Percentiles rank a stretch among this genome's conserved stretches.
Conservation (phyloP, 2,329 filamentous ascomycete genomes). For the Verticillium tricorpus region DNA sequence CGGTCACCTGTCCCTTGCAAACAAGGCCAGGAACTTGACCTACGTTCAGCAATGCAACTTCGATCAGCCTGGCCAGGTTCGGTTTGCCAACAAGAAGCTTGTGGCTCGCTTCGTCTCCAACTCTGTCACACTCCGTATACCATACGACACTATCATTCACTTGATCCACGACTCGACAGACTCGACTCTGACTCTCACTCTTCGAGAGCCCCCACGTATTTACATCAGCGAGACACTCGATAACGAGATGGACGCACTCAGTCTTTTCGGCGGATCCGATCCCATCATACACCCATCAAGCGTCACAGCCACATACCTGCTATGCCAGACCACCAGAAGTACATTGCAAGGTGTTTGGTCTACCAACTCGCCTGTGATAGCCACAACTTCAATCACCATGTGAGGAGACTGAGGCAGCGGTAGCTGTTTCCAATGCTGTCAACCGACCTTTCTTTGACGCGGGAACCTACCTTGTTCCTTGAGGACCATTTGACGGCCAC, state of each 20-base stretch:
- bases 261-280: not conserved
- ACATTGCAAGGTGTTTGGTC: constrained; percentile 37
- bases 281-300: no score
- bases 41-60: constrained; percentile 38
- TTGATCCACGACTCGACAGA: constrained; percentile 31
- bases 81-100: constrained; percentile 38
- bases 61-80: constrained; percentile 28
- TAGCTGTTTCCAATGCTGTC: constrained; percentile 5
- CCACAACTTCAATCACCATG: constrained; percentile 19
- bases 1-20: constrained; percentile 42
- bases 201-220: constrained; percentile 47
- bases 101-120: constrained; percentile 27
- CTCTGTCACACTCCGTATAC: constrained; percentile 29
- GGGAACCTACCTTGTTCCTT: not conserved
- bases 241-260: not conserved
- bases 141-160: constrained; percentile 43
- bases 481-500: constrained; percentile 15
- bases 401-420: constrained; percentile 17
- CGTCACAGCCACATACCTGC: constrained; percentile 14
- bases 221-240: constrained; percentile 24
- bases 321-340: constrained; percentile 22
- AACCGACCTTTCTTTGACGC: constrained; percentile 13
- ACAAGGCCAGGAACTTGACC: constrained; percentile 22
- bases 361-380: constrained; percentile 24
- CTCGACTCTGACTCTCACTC: constrained; percentile 42